A percentile compares a stretch with the other conserved stretches of the same genome.
Evolutionary conservation across 2,329 filamentous ascomycete genomes (phyloP).

Genomic region (Hypoxylon sp.): DNA sequence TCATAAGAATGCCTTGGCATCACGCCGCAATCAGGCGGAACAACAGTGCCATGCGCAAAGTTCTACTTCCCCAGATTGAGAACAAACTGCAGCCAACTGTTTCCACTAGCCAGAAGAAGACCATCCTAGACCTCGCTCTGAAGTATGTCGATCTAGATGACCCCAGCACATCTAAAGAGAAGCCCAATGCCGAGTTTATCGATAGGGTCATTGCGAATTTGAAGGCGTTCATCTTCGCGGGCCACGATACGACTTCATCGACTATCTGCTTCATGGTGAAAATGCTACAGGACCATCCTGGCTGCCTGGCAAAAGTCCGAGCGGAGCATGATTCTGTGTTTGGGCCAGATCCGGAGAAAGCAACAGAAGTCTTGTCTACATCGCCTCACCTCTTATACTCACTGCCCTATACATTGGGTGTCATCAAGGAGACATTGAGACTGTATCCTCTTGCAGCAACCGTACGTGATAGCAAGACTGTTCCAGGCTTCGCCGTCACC

Average conservation of each 20-base stretch:
- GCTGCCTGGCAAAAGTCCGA: slow-evolving; percentile 52
- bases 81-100: slow-evolving; percentile 40
- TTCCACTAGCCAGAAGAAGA: slow-evolving; percentile 46
- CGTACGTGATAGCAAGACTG: slow-evolving; percentile 39
- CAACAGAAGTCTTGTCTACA: slow-evolving; percentile 34
- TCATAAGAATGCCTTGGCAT: slow-evolving; percentile 47
- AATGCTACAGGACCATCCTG: slow-evolving; percentile 52
- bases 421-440: slow-evolving; percentile 58
- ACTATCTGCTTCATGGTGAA: slow-evolving; percentile 56
- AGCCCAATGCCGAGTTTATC: slow-evolving; percentile 48
- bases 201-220: slow-evolving; percentile 55
- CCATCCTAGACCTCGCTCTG: slow-evolving; percentile 50
- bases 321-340: slow-evolving; percentile 57
- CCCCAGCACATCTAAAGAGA: slow-evolving; percentile 38
- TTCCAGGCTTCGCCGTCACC: slow-evolving; percentile 46
- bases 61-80: slow-evolving; percentile 49
- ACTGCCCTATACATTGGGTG: slow-evolving; percentile 56
- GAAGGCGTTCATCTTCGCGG: slow-evolving; percentile 57
- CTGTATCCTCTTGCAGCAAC: slow-evolving; percentile 53
- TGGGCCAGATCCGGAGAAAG: slow-evolving; percentile 49
- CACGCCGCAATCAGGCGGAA: slow-evolving; percentile 46
- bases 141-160: slow-evolving; percentile 48
- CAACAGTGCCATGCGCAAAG: slow-evolving; percentile 45
- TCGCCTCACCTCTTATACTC: slow-evolving; percentile 53
- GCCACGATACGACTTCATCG: slow-evolving; percentile 57